Percentiles rank a stretch among this genome's conserved stretches.
Conservation (phyloP, 1,284 basidiomycete genomes). For the Malassezia dermatis region DNA sequence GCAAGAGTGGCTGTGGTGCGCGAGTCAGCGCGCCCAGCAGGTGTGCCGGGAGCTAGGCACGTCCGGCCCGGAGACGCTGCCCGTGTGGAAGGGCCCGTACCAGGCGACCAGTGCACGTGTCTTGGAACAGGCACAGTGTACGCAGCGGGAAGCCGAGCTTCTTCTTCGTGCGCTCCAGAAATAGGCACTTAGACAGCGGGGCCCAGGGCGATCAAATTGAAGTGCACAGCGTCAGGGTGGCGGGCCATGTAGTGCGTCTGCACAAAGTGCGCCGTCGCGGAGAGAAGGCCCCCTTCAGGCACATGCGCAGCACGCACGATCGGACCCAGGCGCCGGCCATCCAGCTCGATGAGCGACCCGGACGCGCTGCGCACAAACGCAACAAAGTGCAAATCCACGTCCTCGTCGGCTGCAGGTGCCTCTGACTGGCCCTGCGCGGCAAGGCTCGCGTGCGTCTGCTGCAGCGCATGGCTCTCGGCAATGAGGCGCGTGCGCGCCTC, state of each 20-base stretch:
- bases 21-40: not conserved
- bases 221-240: slow-evolving; percentile 38
- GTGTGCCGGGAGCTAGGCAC: not conserved
- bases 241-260: slow-evolving; percentile 38
- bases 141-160: not conserved
- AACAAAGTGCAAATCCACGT: slow-evolving; percentile 45
- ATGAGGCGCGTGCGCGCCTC: slow-evolving; percentile 22
- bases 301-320: slow-evolving; percentile 26
- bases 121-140: not conserved
- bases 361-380: slow-evolving; percentile 35
- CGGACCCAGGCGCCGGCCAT: slow-evolving; percentile 39
- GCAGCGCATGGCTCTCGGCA: slow-evolving; percentile 23
- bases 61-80: not conserved
- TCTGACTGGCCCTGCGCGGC: slow-evolving; percentile 37
- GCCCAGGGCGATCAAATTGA: slow-evolving; percentile 41
- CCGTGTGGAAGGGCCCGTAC: not conserved
- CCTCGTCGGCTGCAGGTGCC: slow-evolving; percentile 36
- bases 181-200: slow-evolving; percentile 2
- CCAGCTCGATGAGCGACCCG: slow-evolving; percentile 39
- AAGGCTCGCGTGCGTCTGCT: slow-evolving; percentile 28
- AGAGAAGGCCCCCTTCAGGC: slow-evolving; percentile 21
- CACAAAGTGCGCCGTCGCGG: slow-evolving; percentile 27
- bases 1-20: slow-evolving; percentile 8
- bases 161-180: slow-evolving; percentile 1
- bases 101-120: not conserved